Percentiles rank a stretch among this genome's conserved stretches.
Conservation (phyloP, 164 flowering plant species). For the Macadamia tetraphylla region DNA sequence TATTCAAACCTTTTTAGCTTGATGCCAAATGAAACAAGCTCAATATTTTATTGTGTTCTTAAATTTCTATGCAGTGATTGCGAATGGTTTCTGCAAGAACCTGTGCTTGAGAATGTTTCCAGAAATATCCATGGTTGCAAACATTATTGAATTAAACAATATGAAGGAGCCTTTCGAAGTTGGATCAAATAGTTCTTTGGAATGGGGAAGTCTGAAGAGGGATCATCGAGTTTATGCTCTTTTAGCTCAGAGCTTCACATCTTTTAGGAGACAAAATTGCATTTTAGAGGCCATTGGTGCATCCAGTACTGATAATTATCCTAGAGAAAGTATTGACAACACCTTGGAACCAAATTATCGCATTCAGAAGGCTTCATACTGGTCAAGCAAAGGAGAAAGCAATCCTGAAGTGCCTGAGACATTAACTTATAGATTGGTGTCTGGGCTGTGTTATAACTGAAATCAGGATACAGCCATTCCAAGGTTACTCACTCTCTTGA, state of each 20-base stretch:
- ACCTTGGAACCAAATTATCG: conserved; percentile 56
- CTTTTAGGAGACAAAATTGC: conserved; percentile 25
- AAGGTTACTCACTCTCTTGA: conserved; percentile 40
- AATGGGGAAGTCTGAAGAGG: conserved; percentile 34
- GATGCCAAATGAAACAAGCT: background rate
- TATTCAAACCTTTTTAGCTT: too few species aligned
- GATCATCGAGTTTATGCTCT: conserved; percentile 53
- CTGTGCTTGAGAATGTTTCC: conserved; percentile 61
- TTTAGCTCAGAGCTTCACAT: conserved; percentile 38
- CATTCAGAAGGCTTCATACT: conserved; percentile 50
- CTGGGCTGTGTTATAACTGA: conserved; percentile 57
- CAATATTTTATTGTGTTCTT: background rate
- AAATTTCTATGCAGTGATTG: conserved; percentile 54
- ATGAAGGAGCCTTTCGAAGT: conserved; percentile 15
- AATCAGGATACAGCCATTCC: conserved; percentile 64
- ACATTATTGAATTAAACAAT: conserved; percentile 24
- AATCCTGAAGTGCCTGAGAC: conserved; percentile 60
- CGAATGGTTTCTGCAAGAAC: conserved; percentile 51
- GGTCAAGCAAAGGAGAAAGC: conserved; percentile 87
- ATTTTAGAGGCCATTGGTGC: conserved; percentile 56
- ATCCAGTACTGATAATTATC: conserved; percentile 85
- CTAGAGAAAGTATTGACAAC: conserved; percentile 59
- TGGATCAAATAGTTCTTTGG: conserved; percentile 26
- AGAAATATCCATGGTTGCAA: conserved; percentile 33
- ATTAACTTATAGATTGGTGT: conserved; percentile 47